Conservation (phyloP, 2,329 filamentous ascomycete species). For the Sarocladium kiliense region DNA sequence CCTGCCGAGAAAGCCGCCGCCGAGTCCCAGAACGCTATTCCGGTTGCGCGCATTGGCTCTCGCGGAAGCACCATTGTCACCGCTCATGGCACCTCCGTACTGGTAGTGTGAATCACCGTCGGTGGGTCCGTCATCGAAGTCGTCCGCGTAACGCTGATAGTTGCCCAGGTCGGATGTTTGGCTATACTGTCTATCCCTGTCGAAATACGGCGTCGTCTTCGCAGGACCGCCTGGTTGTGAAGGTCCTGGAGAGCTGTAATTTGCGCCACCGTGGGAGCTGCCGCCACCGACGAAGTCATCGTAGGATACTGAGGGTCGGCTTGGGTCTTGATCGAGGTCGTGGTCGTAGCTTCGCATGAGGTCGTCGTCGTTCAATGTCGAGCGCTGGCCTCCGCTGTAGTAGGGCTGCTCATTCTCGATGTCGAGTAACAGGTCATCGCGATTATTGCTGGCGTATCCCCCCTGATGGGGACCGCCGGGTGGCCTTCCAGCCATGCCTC, state of each 20-base stretch:
- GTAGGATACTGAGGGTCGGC: slow-evolving; percentile 84
- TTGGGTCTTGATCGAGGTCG: slow-evolving; percentile 52
- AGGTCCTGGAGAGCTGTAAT: slow-evolving; percentile 25
- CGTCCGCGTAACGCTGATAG: slow-evolving; percentile 86
- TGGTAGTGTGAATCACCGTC: slow-evolving; percentile 83
- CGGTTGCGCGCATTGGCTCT: slow-evolving; percentile 62
- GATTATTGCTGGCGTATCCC: slow-evolving; percentile 39
- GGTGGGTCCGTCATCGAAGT: slow-evolving; percentile 75
- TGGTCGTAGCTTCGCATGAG: slow-evolving; percentile 71
- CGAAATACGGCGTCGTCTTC: slow-evolving; percentile 37
- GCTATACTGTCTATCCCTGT: slow-evolving; percentile 49
- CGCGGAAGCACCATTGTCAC: slow-evolving; percentile 42
- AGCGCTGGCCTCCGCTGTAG: slow-evolving; percentile 72
- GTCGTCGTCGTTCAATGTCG: slow-evolving; percentile 77
- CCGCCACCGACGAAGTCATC: slow-evolving; percentile 84
- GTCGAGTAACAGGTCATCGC: slow-evolving; percentile 65
- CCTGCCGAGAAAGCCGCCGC: slow-evolving; percentile 79
- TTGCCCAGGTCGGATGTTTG: slow-evolving; percentile 82
- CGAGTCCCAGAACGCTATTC: slow-evolving; percentile 83
- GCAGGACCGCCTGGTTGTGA: slow-evolving; percentile 7
- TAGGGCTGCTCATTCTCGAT: slow-evolving; percentile 64
- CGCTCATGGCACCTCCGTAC: slow-evolving; percentile 56
- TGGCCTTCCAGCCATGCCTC: slow-evolving; percentile 58
- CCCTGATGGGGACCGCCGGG: slow-evolving; percentile 39
- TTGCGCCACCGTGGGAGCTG: slow-evolving; percentile 33